Conservation (phyloP, 768 basidiomycete species). For the Suillus plorans region DNA sequence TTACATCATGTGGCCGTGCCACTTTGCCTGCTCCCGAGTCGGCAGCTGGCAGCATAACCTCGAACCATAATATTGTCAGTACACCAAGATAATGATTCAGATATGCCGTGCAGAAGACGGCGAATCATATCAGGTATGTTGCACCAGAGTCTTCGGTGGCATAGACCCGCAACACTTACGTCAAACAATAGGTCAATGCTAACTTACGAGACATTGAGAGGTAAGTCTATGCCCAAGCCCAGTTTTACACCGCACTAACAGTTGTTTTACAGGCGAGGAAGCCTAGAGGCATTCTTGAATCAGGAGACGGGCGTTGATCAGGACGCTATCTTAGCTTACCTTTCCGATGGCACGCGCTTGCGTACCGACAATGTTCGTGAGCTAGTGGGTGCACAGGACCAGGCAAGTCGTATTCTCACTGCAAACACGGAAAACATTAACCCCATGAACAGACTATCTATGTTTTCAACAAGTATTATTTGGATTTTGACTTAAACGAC, state of each 20-base stretch:
- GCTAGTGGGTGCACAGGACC: constrained; percentile 70
- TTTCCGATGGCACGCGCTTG: constrained; percentile 76
- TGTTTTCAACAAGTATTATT: constrained; percentile 81
- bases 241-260: constrained; percentile 1
- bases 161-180: not conserved
- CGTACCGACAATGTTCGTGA: constrained; percentile 73
- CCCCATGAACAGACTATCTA: constrained; percentile 58
- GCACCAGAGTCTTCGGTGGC: not conserved
- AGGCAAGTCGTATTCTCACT: constrained; percentile 45
- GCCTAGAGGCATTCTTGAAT: constrained; percentile 69
- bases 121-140: constrained; percentile 54
- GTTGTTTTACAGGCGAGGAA: constrained; percentile 47
- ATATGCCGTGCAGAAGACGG: constrained; percentile 69
- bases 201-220: constrained; percentile 76
- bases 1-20: constrained; percentile 18
- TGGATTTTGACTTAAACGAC: constrained; percentile 67
- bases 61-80: constrained; percentile 5
- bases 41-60: not conserved
- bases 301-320: constrained; percentile 71
- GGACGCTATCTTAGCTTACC: constrained; percentile 71
- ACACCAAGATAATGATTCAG: constrained; percentile 46
- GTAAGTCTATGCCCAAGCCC: constrained; percentile 35
- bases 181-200: constrained; percentile 48
- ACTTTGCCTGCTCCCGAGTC: not conserved
- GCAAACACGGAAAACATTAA: constrained; percentile 3